Percentiles rank a stretch among this genome's conserved stretches.
Conservation (phyloP, 805 yeast species). For the Danielozyma ontarioensis region DNA sequence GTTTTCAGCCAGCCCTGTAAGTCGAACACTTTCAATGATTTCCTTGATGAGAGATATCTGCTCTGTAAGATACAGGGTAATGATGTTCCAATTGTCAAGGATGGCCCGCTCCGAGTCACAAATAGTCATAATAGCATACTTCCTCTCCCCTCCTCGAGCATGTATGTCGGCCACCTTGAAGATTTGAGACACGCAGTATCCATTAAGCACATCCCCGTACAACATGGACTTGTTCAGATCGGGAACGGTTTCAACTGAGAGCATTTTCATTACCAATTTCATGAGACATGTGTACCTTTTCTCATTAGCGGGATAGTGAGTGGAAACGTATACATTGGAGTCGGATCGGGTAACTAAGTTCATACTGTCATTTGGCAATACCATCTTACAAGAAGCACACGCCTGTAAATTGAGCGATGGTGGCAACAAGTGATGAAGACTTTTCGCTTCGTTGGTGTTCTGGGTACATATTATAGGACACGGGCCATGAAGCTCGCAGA, state of each 20-base stretch:
- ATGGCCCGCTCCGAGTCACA: constrained; percentile 50
- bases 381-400: constrained; percentile 58
- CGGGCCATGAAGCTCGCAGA: constrained; percentile 79
- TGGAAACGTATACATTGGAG: constrained; percentile 36
- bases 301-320: constrained; percentile 53
- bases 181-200: constrained; percentile 53
- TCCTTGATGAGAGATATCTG: constrained; percentile 14
- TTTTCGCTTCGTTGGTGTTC: constrained; percentile 13
- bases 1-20: constrained; percentile 19
- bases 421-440: constrained; percentile 26
- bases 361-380: constrained; percentile 39
- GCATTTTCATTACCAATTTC: constrained; percentile 56
- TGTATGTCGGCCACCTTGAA: constrained; percentile 60
- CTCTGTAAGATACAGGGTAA: constrained; percentile 32
- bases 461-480: constrained; percentile 62
- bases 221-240: constrained; percentile 58
- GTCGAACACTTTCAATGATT: constrained; percentile 7
- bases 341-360: constrained; percentile 12
- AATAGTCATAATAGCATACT: constrained; percentile 56
- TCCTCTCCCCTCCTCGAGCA: constrained; percentile 72
- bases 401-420: constrained; percentile 38
- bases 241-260: constrained; percentile 61
- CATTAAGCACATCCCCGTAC: constrained; percentile 58
- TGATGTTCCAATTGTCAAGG: constrained; percentile 50
- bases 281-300: constrained; percentile 49